These are phyloP conservation scores for Leccinellum rugosiceps DNA, from an alignment of 768 basidiomycete species.

Conservation along the genomic window DNA sequence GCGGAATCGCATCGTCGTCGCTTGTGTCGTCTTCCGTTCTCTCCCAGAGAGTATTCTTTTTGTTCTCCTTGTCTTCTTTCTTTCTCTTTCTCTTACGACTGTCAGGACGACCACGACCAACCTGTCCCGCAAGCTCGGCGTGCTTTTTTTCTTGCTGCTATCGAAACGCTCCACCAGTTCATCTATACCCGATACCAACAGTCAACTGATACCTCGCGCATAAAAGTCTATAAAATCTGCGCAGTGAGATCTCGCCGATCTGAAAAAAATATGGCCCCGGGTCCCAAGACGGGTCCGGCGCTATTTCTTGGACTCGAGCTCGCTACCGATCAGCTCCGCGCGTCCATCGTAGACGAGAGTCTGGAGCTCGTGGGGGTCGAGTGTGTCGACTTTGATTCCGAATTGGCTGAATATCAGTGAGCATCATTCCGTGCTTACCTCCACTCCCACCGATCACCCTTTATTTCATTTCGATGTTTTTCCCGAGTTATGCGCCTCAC, in stretches of 20 bases:
- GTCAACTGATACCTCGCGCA: slow-evolving; percentile 13
- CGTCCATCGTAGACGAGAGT: slow-evolving; percentile 78
- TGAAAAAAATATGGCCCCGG: slow-evolving; percentile 30
- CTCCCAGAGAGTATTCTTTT: slow-evolving; percentile 4
- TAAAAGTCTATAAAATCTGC: slow-evolving; percentile 4
- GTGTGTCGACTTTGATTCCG: slow-evolving; percentile 78
- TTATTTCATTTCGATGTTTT: background rate
- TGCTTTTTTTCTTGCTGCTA: slow-evolving; percentile 7
- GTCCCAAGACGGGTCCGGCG: slow-evolving; percentile 40
- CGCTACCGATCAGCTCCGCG: slow-evolving; percentile 78
- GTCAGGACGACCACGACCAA: slow-evolving; percentile 19
- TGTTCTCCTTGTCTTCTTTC: slow-evolving; percentile 11
- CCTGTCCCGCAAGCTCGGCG: slow-evolving; percentile 1
- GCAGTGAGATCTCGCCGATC: slow-evolving; percentile 3
- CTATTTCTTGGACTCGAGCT: slow-evolving; percentile 87
- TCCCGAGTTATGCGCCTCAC: background rate
- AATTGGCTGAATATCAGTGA: slow-evolving; percentile 78
- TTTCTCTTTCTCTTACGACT: slow-evolving; percentile 25
- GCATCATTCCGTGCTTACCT: slow-evolving; percentile 29
- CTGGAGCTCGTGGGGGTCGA: slow-evolving; percentile 82
- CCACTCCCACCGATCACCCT: background rate
- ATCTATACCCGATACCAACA: slow-evolving; percentile 33
- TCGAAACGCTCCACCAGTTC: slow-evolving; percentile 10
- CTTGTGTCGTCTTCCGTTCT: slow-evolving; percentile 11
- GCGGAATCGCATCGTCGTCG: slow-evolving; percentile 11